Base-by-base conservation (phyloP, 768 basidiomycete species). In the Naganishia onofrii region DNA sequence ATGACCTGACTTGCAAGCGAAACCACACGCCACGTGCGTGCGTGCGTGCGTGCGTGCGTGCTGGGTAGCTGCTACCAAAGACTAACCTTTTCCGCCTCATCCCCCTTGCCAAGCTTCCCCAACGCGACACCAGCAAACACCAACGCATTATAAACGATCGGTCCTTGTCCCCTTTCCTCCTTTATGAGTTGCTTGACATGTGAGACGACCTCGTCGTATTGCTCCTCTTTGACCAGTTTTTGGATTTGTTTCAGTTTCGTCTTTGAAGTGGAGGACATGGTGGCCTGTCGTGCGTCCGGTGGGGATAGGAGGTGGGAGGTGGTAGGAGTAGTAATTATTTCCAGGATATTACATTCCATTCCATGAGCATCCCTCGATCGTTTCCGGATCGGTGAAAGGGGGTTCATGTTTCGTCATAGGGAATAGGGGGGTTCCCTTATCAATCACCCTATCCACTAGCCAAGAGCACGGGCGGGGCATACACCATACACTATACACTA, bases 81-180 rank as follows among this genome's bases (percentile, higher is more conserved):
- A 85, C 86, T 26, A 21, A 95, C 93, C 87, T 89, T 87, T 84
- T 97, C 93, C 83, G 93, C 90, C 78, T 88, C 83, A 46, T 88
- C 85, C 26, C 83, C 79, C 66, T 90, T 85, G 31, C 87, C 87
- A 1, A 94, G 83, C 77, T 95, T 91, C 13, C 92, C 83, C 28
- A 86, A 83, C 0, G 96, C 88, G 13, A 96, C 82, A 2, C 88
- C 93, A 31, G 91, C 85, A 77, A 93, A 96, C 28, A 96, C 89
- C 78, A 90, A 86, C 92, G 91, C 93, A 76, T 90, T 88, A 77
- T 95, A 95, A 76, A 60, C 66, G 23, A 26, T 54, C 38, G 31
- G 36, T 31, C 57, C 67, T 23, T 92, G 93, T 52, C 87, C 85
- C 0, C 88, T 85, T 68, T 96, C 93, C 72, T 74, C 76, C 63